phyloP scores from a whole-genome alignment of 2,329 filamentous ascomycete species.

The Bipolaris cookei region DNA sequence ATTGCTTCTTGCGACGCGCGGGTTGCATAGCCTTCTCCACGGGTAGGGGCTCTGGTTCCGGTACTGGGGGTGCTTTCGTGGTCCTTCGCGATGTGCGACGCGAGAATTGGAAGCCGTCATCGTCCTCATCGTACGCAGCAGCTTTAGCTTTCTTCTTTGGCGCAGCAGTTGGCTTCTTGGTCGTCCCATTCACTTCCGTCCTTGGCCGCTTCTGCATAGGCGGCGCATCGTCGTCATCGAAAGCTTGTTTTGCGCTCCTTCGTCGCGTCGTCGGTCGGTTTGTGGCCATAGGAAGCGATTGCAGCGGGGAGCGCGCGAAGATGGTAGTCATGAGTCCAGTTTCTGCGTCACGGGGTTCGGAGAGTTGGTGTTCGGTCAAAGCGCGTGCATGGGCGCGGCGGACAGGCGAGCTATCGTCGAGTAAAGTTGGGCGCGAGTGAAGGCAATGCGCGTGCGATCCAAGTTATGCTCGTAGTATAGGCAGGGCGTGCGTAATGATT shows the following conservation, averaged over 20 bases:
- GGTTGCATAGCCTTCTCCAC: constrained; percentile 36
- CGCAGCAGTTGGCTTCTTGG: constrained; percentile 45
- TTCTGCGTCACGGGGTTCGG: constrained; percentile 29
- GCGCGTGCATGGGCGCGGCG: constrained; percentile 47
- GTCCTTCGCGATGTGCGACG: constrained; percentile 48
- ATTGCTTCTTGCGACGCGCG: constrained; percentile 40
- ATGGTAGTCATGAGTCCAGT: constrained; percentile 47
- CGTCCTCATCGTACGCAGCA: constrained; percentile 55
- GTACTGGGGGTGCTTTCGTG: constrained; percentile 44
- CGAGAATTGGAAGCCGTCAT: constrained; percentile 58
- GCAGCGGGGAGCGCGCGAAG: constrained; percentile 51
- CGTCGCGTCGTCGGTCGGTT: constrained; percentile 54
- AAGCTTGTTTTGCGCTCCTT: constrained; percentile 54
- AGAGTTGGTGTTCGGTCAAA: constrained; percentile 35
- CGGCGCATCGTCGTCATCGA: constrained; percentile 55
- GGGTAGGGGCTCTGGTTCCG: constrained; percentile 38
- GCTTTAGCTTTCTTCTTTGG: constrained; percentile 48
- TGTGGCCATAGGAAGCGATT: constrained; percentile 57
- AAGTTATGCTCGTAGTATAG: constrained; percentile 4
- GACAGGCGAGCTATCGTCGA: constrained; percentile 14
- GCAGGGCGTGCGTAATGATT: constrained; percentile 36
- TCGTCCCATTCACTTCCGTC: constrained; percentile 48
- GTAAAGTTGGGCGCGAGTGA: constrained; percentile 11
- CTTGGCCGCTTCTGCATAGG: constrained; percentile 53
- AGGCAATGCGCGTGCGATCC: constrained; percentile 9